Percentiles rank a stretch among this genome's conserved stretches.
These are phyloP conservation scores for Sarocladium kiliense DNA, from an alignment of 2,329 filamentous ascomycete species.

Conservation along the genomic window DNA sequence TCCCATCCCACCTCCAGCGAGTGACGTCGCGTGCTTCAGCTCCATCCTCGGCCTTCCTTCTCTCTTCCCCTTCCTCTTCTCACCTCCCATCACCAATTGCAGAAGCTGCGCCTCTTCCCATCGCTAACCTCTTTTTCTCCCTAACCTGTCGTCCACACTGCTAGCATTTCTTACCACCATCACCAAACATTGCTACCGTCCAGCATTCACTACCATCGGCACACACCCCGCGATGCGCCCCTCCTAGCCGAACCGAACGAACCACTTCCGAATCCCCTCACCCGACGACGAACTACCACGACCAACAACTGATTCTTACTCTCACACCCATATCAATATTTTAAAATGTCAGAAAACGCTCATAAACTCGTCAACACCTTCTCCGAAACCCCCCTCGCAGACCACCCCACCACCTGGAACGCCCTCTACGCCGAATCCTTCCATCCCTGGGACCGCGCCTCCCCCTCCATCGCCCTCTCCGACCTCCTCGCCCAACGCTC, in stretches of 20 bases:
- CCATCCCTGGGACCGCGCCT: slow-evolving; percentile 53
- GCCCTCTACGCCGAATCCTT: slow-evolving; percentile 38
- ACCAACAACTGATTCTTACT: not conserved
- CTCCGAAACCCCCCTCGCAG: slow-evolving; percentile 22
- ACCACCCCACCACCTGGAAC: slow-evolving; percentile 39
- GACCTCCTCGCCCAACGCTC: slow-evolving; percentile 43
- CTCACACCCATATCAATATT: too few species aligned
- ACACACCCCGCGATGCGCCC: too few species aligned
- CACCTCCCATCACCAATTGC: not conserved
- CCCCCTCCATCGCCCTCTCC: slow-evolving; percentile 46
- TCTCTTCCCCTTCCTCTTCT: not conserved
- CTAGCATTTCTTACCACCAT: too few species aligned
- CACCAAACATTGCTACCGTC: too few species aligned
- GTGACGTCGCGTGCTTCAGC: slow-evolving; percentile 7
- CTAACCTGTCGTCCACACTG: not conserved
- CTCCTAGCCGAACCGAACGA: not conserved
- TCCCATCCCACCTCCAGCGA: too few species aligned
- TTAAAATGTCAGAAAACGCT: slow-evolving; percentile 11
- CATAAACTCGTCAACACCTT: slow-evolving; percentile 24
- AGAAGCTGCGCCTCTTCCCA: not conserved
- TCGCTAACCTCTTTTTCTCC: not conserved
- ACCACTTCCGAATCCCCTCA: too few species aligned
- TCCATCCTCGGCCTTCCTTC: not conserved
- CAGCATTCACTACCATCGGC: too few species aligned
- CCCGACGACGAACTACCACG: not conserved